Conservation (phyloP, 2,329 filamentous ascomycete species). For the Furcasterigmium furcatum region DNA sequence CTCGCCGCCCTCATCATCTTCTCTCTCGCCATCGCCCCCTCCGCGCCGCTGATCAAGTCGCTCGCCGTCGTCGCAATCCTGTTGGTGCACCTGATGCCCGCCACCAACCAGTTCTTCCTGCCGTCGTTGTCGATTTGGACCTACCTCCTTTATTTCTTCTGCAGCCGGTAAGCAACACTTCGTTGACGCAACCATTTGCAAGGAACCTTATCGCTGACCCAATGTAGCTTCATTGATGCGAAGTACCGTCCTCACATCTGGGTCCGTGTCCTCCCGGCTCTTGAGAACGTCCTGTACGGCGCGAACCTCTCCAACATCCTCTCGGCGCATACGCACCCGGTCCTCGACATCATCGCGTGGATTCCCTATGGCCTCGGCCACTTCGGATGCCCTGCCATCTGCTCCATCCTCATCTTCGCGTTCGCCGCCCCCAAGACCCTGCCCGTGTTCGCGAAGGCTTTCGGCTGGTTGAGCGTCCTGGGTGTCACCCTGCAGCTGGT, state of each 20-base stretch:
- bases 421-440: conserved; percentile 84
- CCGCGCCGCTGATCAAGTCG: conserved; percentile 76
- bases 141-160: conserved; percentile 90
- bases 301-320: conserved; percentile 95
- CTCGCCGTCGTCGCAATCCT: conserved; percentile 65
- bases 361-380: conserved; percentile 89
- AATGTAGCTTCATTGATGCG: conserved; percentile 75
- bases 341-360: conserved; percentile 88
- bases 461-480: conserved; percentile 88
- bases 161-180: conserved; percentile 70
- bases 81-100: conserved; percentile 72
- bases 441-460: conserved; percentile 79
- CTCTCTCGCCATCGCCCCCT: conserved; percentile 77
- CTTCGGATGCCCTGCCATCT: conserved; percentile 80
- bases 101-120: conserved; percentile 87
- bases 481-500: conserved; percentile 85
- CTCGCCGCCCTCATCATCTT: conserved; percentile 75
- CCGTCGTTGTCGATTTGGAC: conserved; percentile 81
- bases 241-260: conserved; percentile 91
- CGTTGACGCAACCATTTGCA: not conserved
- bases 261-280: conserved; percentile 88
- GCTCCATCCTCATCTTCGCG: conserved; percentile 77
- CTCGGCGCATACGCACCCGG: conserved; percentile 79
- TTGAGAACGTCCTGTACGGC: conserved; percentile 95
- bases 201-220: conserved; percentile 1